phyloP scores from a whole-genome alignment of 768 basidiomycete species.

The Pilatotrama ljubarskyi region DNA sequence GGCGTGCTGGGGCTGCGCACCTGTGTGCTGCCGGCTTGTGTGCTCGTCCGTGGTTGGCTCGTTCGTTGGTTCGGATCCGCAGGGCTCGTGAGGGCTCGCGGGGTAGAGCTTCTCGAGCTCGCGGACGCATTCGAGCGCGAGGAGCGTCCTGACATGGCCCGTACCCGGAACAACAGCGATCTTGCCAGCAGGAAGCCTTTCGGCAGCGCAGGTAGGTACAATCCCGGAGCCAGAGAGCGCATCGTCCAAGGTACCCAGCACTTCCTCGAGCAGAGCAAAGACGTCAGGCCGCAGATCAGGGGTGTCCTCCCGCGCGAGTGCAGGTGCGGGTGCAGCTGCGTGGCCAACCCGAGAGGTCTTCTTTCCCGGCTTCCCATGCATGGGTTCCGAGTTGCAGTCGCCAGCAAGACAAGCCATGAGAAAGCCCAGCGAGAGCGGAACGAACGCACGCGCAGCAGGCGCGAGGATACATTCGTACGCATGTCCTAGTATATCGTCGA shows the following conservation, averaged over 20 bases:
- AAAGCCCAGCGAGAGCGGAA: constrained; percentile 26
- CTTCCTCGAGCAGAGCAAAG: constrained; percentile 19
- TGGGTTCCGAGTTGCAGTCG: neutral
- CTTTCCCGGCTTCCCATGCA: neutral
- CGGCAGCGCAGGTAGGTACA: neutral
- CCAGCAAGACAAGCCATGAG: constrained; percentile 10
- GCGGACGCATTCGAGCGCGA: constrained; percentile 41
- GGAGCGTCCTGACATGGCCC: constrained; percentile 7
- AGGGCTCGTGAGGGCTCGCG: neutral
- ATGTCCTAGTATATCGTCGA: constrained; percentile 22
- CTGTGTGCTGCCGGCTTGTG: neutral
- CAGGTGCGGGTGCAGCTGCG: neutral
- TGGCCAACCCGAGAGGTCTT: neutral
- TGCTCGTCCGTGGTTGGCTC: neutral
- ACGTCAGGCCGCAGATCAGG: constrained; percentile 27
- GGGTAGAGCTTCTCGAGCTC: constrained; percentile 34
- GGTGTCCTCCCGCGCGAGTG: neutral
- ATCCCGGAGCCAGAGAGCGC: neutral
- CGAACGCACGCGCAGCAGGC: constrained; percentile 34
- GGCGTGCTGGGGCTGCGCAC: neutral
- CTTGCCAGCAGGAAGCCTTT: neutral
- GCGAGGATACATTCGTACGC: constrained; percentile 25
- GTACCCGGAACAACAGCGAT: neutral
- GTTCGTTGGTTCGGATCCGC: neutral
- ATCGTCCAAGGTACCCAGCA: constrained; percentile 20